phyloP scores from a whole-genome alignment of 1,284 basidiomycete genomes.

The Fomitopsis pinicola region DNA sequence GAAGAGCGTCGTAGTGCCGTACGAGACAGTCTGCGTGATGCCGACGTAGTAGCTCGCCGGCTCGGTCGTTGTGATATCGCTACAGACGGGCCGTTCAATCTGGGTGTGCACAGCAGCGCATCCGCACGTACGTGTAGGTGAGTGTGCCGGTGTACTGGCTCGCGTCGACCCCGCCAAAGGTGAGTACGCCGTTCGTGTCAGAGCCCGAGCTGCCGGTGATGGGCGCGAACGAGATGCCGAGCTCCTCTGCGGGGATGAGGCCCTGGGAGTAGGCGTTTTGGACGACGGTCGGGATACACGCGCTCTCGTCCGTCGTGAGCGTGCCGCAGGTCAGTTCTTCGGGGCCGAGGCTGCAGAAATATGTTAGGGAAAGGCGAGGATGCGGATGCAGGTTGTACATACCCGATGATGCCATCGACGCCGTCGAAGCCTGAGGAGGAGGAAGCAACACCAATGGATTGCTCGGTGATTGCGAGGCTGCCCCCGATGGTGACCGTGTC shows the following conservation, averaged over 20 bases:
- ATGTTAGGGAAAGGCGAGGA: neutral
- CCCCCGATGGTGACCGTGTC: constrained; percentile 19
- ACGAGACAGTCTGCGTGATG: constrained; percentile 38
- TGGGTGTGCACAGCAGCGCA: neutral
- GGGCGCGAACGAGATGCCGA: constrained; percentile 49
- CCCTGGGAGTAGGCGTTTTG: constrained; percentile 42
- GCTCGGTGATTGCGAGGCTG: constrained; percentile 21
- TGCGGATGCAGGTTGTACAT: neutral
- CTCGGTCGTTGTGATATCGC: constrained; percentile 41
- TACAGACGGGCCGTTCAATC: constrained; percentile 12
- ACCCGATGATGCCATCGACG: constrained; percentile 50
- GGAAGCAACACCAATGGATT: constrained; percentile 52
- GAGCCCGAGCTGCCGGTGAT: constrained; percentile 26
- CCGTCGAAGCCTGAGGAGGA: constrained; percentile 32
- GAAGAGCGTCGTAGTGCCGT: constrained; percentile 27
- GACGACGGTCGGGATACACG: constrained; percentile 35
- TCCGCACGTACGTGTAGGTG: constrained; percentile 36
- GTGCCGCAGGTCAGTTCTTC: constrained; percentile 38
- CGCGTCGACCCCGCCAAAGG: constrained; percentile 44
- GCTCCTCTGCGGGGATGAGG: constrained; percentile 22
- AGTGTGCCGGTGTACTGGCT: constrained; percentile 46
- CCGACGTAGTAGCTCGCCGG: constrained; percentile 48
- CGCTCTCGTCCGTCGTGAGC: constrained; percentile 27
- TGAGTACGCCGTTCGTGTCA: constrained; percentile 27
- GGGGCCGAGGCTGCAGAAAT: constrained; percentile 37